These are phyloP conservation scores for Fusarium albosuccineum DNA, from an alignment of 2,329 filamentous ascomycete species.

Conservation along the genomic window DNA sequence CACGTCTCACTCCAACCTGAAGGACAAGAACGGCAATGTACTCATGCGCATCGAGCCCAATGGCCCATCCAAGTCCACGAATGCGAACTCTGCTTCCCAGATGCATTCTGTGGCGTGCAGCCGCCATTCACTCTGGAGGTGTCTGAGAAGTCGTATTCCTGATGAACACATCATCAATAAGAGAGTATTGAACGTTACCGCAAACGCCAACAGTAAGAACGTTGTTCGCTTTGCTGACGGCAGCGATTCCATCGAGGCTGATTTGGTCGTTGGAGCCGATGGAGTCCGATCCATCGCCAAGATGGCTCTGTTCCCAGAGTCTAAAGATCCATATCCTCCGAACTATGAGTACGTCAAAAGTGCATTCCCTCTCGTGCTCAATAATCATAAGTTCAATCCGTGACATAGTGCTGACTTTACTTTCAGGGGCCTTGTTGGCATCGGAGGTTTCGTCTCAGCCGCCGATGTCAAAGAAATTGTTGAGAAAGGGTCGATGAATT, in stretches of 20 bases:
- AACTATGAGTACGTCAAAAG: constrained; percentile 40
- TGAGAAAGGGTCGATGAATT: constrained; percentile 28
- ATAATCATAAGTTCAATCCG: no score
- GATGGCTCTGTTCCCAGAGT: constrained; percentile 40
- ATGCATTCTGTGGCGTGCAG: constrained; percentile 41
- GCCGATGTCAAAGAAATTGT: constrained; percentile 8
- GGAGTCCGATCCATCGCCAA: constrained; percentile 39
- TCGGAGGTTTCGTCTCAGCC: constrained; percentile 17
- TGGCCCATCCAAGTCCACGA: background rate
- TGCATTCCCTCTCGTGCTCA: no score
- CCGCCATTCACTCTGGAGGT: constrained; percentile 43
- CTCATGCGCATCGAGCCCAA: constrained; percentile 36
- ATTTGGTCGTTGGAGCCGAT: constrained; percentile 46
- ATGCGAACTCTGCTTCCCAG: background rate
- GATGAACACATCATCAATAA: constrained; percentile 38
- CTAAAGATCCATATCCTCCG: constrained; percentile 33
- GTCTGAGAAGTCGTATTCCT: constrained; percentile 39
- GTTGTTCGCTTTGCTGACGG: constrained; percentile 40
- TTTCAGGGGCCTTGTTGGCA: constrained; percentile 23
- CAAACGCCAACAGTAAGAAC: constrained; percentile 32
- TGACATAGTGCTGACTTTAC: background rate
- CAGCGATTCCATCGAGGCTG: constrained; percentile 35
- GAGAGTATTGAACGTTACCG: constrained; percentile 32
- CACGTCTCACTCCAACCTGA: constrained; percentile 38
- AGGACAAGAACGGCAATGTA: constrained; percentile 40